phyloP scores from a whole-genome alignment of 768 basidiomycete species.

The Lactarius hengduanensis region DNA sequence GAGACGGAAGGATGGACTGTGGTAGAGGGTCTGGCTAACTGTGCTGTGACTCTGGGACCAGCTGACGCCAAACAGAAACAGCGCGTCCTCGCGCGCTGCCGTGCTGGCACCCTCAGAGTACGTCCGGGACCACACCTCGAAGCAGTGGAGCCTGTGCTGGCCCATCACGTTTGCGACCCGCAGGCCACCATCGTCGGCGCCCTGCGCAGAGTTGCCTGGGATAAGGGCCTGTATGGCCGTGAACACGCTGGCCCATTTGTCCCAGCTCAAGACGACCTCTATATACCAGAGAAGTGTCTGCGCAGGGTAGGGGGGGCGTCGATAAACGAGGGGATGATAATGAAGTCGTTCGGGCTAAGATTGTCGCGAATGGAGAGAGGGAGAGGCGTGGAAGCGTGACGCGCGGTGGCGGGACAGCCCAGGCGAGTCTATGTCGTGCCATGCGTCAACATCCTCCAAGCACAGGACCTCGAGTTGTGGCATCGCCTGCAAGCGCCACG shows the following conservation, averaged over 20 bases:
- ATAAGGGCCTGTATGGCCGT: background rate
- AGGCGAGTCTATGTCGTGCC: background rate
- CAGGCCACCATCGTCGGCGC: constrained; percentile 1
- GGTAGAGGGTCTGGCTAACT: too few relatives aligned
- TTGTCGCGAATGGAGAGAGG: constrained; percentile 9
- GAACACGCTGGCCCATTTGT: constrained; percentile 3
- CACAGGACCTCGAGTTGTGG: constrained; percentile 16
- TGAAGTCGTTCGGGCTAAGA: constrained; percentile 5
- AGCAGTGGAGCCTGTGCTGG: background rate
- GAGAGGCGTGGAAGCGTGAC: constrained; percentile 8
- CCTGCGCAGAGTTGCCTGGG: constrained; percentile 6
- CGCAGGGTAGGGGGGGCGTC: constrained; percentile 16
- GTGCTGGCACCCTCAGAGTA: background rate
- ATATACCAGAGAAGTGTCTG: constrained; percentile 15
- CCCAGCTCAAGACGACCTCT: constrained; percentile 6
- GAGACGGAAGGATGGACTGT: constrained; percentile 16
- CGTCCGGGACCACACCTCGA: constrained; percentile 9
- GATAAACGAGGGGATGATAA: constrained; percentile 1
- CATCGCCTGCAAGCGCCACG: constrained; percentile 7
- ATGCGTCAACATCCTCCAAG: constrained; percentile 8
- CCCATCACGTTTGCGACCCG: background rate
- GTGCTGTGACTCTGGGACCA: background rate
- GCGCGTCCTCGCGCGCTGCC: constrained; percentile 1
- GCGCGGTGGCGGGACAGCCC: background rate
- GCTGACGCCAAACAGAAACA: constrained; percentile 10